phyloP scores from a whole-genome alignment of 2,329 filamentous ascomycete genomes.

The Aspergillus sp. region DNA sequence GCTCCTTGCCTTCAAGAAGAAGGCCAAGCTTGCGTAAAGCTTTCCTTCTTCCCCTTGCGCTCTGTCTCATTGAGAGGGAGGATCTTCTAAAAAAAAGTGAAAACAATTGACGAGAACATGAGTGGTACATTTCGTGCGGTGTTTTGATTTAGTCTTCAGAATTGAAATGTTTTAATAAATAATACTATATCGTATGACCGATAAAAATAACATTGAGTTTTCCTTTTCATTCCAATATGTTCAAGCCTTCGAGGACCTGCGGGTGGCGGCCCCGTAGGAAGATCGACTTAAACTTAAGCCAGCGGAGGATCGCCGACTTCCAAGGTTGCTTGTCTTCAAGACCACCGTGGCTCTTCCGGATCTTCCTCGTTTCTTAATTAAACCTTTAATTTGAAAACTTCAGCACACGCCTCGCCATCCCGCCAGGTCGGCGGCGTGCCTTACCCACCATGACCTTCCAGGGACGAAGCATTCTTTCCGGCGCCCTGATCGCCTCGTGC shows the following conservation, averaged over 20 bases:
- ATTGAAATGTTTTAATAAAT: neutral
- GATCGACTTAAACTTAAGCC: neutral
- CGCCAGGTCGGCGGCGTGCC: slow-evolving; percentile 4
- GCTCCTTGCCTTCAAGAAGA: slow-evolving; percentile 89
- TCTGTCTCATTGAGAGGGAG: neutral
- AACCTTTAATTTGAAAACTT: neutral
- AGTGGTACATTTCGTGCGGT: slow-evolving; percentile 18
- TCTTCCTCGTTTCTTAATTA: neutral
- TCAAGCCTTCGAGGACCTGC: neutral
- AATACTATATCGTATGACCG: neutral
- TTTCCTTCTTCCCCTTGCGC: neutral
- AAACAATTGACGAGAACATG: slow-evolving; percentile 21
- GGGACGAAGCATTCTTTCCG: slow-evolving; percentile 3
- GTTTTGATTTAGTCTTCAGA: slow-evolving; percentile 4
- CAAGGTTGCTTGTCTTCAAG: slow-evolving; percentile 3
- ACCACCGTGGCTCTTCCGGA: slow-evolving; percentile 13
- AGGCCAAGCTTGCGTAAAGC: slow-evolving; percentile 49
- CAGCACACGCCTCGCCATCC: neutral
- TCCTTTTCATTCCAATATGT: neutral
- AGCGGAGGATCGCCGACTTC: slow-evolving; percentile 9
- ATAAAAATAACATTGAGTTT: neutral
- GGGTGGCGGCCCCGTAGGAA: neutral
- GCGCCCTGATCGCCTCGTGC: slow-evolving; percentile 18
- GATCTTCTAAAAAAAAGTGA: neutral
- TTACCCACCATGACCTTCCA: slow-evolving; percentile 12